Base-by-base conservation (phyloP, 2,329 filamentous ascomycete species). In the Falciphora oryzae region DNA sequence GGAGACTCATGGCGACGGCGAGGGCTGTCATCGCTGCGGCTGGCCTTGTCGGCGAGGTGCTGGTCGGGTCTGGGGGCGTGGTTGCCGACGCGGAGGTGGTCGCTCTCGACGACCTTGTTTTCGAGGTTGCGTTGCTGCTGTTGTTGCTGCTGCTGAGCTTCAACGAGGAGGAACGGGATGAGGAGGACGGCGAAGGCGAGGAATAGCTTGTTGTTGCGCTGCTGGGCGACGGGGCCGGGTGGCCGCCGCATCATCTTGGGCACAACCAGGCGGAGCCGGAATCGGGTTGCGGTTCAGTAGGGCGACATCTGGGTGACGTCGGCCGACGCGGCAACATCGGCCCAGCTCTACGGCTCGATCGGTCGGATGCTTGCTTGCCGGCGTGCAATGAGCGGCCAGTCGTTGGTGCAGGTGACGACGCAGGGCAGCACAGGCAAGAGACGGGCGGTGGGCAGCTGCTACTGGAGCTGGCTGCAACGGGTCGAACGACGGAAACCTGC, bases 141-240 rank as follows among this genome's bases (percentile, higher is more conserved):
- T 69, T 75, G 78, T 67, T 83, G 83, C 81, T 87, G 85, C 83
- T 86, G 85, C 82, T 85, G 85, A 83, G 84, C 85, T 71, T 86
- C 82, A 78, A 83, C 83, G 69, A 86, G 77, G 60, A 80, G 71
- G 77, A 80, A 84, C 63, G 85, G 84, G 65, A 88, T 75, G 65
- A 89, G 77, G 67, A 88, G 76, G 68, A 87, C 75, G 70, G 82
- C 83, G 74, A 87, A 80, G 75, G 84, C 83, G 74, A 86, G 73
- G 74, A 83, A 71, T 71, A 79, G 74, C 73, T 76, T 78, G 44
- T 53, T 53, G 44, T 53, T 53, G 71, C 79, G 76, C 75, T 81
- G 78, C 66, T 76, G 75, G 68, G 75, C 75, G 73, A 76, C 81
- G 76, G 83, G 82, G 78, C 83, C 83, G 72, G 82, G 81, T 75